These are phyloP conservation scores for Verticillium alfalfae DNA, from an alignment of 2,329 filamentous ascomycete species.

Conservation along the genomic window DNA sequence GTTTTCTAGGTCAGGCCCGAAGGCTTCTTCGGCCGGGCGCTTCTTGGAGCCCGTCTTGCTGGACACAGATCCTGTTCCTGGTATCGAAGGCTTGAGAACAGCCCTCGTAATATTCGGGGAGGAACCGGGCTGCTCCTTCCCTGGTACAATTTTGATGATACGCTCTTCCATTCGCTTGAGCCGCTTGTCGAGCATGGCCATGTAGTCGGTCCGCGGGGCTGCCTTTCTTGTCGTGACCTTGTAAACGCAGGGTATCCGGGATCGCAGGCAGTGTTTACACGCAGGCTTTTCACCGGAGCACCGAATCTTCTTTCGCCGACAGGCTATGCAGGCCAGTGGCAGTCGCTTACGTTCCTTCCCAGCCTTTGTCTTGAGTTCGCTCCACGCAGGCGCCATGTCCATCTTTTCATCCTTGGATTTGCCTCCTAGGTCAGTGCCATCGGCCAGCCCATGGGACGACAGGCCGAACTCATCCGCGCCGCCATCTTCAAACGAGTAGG, in stretches of 20 bases:
- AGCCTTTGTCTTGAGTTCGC: constrained; percentile 81
- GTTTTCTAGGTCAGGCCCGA: constrained; percentile 71
- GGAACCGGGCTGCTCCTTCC: constrained; percentile 66
- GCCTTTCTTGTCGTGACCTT: constrained; percentile 94
- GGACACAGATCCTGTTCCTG: constrained; percentile 34
- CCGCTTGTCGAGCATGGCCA: constrained; percentile 97
- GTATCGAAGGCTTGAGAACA: constrained; percentile 73
- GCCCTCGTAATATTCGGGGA: constrained; percentile 67
- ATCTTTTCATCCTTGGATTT: constrained; percentile 53
- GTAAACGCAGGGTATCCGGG: constrained; percentile 93
- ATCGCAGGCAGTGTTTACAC: constrained; percentile 92
- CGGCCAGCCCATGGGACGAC: constrained; percentile 35
- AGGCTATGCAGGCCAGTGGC: constrained; percentile 91
- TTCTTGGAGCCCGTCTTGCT: constrained; percentile 65
- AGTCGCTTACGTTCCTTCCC: constrained; percentile 93
- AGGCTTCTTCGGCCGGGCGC: constrained; percentile 79
- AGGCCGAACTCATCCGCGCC: constrained; percentile 56
- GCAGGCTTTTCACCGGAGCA: constrained; percentile 97
- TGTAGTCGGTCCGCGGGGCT: constrained; percentile 92
- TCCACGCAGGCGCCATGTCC: constrained; percentile 64
- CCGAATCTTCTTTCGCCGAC: constrained; percentile 92
- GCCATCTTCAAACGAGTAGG: constrained; percentile 46
- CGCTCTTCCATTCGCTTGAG: constrained; percentile 96
- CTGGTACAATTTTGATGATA: constrained; percentile 92
- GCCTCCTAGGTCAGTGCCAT: constrained; percentile 47